These are phyloP conservation scores for Pseudocohnilembus persalinus DNA, from an alignment of 169 alveolate genomes.

Conservation along the genomic window DNA sequence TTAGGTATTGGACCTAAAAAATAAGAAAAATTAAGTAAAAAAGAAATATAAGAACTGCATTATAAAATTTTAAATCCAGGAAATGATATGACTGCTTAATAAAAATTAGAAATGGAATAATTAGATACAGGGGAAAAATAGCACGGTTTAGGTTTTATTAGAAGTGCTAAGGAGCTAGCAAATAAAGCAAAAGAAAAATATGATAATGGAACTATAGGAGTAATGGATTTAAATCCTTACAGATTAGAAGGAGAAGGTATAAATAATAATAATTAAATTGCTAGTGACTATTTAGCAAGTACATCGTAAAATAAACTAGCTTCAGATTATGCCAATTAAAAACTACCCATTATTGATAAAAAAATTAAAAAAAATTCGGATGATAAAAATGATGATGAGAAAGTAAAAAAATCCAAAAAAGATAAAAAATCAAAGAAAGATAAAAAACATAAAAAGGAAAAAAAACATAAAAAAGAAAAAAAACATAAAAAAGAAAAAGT, in stretches of 20 bases:
- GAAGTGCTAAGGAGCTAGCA: constrained; percentile 3
- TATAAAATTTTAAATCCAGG: constrained; percentile 34
- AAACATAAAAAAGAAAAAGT: constrained; percentile 15
- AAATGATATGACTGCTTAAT: constrained; percentile 23
- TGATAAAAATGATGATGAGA: constrained; percentile 23
- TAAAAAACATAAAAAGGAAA: constrained; percentile 36
- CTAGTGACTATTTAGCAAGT: too few species aligned
- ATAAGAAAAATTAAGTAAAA: constrained; percentile 25
- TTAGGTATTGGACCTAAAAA: constrained; percentile 9
- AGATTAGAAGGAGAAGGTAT: constrained; percentile 40
- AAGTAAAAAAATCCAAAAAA: constrained; percentile 4
- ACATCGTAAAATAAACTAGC: too few species aligned
- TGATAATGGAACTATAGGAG: constrained; percentile 23
- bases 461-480: constrained; percentile 23
- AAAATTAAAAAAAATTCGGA: constrained; percentile 1
- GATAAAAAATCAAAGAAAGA: constrained; percentile 19
- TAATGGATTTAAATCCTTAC: constrained; percentile 31
- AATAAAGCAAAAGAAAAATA: constrained; percentile 23
- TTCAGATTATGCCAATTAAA: not conserved
- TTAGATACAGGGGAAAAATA: constrained; percentile 13
- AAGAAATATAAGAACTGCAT: constrained; percentile 31
- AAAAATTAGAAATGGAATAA: constrained; percentile 21
- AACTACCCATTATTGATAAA: not conserved
- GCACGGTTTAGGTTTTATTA: constrained; percentile 4
- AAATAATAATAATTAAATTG: constrained; percentile 27